phyloP scores from a whole-genome alignment of 768 basidiomycete genomes.

The Xerocomellus intermedius region DNA sequence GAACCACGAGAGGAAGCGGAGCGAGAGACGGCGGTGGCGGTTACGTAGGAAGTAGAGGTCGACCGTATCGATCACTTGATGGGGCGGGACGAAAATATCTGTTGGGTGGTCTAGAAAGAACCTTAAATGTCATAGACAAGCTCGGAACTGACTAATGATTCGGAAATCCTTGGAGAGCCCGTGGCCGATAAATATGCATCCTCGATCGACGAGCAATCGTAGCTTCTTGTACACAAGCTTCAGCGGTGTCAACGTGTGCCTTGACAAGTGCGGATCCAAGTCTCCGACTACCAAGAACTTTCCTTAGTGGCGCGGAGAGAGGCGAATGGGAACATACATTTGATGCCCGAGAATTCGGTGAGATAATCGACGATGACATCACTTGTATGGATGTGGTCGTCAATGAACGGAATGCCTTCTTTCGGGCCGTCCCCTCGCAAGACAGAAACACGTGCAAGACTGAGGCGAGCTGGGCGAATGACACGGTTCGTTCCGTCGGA shows the following conservation, averaged over 20 bases:
- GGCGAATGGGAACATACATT: slow-evolving; percentile 53
- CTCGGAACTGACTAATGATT: slow-evolving; percentile 79
- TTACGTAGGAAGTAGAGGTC: slow-evolving; percentile 87
- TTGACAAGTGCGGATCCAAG: slow-evolving; percentile 79
- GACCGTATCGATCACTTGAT: slow-evolving; percentile 96
- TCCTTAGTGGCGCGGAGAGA: background rate
- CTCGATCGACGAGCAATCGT: slow-evolving; percentile 85
- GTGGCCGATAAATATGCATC: slow-evolving; percentile 96
- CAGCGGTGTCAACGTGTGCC: slow-evolving; percentile 87
- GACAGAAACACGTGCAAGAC: slow-evolving; percentile 93
- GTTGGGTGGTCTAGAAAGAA: background rate
- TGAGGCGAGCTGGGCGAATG: slow-evolving; percentile 85
- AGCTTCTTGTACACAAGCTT: slow-evolving; percentile 99
- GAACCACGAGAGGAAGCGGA: slow-evolving; percentile 94
- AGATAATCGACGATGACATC: slow-evolving; percentile 95
- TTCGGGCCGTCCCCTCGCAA: slow-evolving; percentile 80
- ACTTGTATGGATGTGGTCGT: slow-evolving; percentile 96
- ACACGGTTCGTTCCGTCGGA: slow-evolving; percentile 95
- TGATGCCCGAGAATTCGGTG: slow-evolving; percentile 95
- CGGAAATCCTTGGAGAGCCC: slow-evolving; percentile 97
- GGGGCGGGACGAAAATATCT: slow-evolving; percentile 96
- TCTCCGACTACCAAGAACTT: slow-evolving; percentile 68
- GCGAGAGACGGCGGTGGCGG: slow-evolving; percentile 83
- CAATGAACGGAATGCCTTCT: slow-evolving; percentile 90
- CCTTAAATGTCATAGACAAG: background rate